Evolutionary conservation across 768 basidiomycete species (phyloP).

Genomic region (Panellus pusillus): DNA sequence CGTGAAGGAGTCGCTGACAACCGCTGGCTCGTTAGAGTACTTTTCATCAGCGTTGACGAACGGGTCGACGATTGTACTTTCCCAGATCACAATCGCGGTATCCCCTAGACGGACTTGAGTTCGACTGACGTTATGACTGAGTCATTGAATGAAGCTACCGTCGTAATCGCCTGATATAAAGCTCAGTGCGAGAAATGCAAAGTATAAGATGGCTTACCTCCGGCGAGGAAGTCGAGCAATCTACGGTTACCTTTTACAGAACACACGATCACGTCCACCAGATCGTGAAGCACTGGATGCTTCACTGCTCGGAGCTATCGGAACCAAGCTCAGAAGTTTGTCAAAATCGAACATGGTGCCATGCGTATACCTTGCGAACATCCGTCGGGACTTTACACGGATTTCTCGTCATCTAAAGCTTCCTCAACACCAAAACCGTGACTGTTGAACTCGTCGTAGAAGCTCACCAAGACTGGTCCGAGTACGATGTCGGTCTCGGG

Average conservation of each 20-base stretch:
- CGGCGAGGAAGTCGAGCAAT: slow-evolving; percentile 62
- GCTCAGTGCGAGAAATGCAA: background rate
- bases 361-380: slow-evolving; percentile 58
- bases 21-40: slow-evolving; percentile 50
- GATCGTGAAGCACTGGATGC: slow-evolving; percentile 44
- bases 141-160: slow-evolving; percentile 30
- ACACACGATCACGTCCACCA: slow-evolving; percentile 59
- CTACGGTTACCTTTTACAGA: slow-evolving; percentile 54
- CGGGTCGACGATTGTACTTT: slow-evolving; percentile 49
- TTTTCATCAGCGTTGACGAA: slow-evolving; percentile 55
- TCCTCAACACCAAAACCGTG: background rate
- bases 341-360: background rate
- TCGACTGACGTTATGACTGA: too few relatives aligned
- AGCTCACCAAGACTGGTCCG: slow-evolving; percentile 55
- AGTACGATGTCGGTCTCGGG: slow-evolving; percentile 47
- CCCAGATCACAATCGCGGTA: slow-evolving; percentile 57
- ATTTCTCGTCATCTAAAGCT: slow-evolving; percentile 52
- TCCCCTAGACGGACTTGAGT: slow-evolving; percentile 30
- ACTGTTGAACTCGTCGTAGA: background rate
- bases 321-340: background rate
- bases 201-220: slow-evolving; percentile 40
- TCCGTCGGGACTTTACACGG: slow-evolving; percentile 76
- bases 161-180: slow-evolving; percentile 61
- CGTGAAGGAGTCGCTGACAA: slow-evolving; percentile 41
- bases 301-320: slow-evolving; percentile 58